phyloP scores from a whole-genome alignment of 169 alveolate genomes.

The Plasmodium falciparum region DNA sequence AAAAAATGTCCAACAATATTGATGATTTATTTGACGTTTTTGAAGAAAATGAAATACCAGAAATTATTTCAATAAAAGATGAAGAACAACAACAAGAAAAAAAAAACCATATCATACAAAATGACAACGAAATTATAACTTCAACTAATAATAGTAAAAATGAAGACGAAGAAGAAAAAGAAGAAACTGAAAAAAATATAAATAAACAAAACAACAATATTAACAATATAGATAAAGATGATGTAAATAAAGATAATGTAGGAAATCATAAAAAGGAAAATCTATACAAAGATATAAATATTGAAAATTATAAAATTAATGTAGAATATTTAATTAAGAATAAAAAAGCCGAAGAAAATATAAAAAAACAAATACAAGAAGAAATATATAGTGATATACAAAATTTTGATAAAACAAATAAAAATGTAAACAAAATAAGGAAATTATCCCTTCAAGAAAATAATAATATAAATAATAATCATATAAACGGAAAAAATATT shows the following conservation, averaged over 20 bases:
- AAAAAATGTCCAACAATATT: constrained; percentile 62
- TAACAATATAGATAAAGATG: background rate
- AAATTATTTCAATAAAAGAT: constrained; percentile 25
- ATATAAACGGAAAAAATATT: background rate
- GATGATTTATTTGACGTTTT: constrained; percentile 73
- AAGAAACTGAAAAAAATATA: background rate
- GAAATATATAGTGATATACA: constrained; percentile 48
- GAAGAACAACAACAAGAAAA: background rate
- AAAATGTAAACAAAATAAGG: constrained; percentile 29
- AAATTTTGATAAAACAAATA: constrained; percentile 24
- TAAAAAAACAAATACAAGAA: constrained; percentile 32
- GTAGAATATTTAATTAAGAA: constrained; percentile 32
- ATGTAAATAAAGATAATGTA: background rate
- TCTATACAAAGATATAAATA: background rate
- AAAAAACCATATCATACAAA: background rate
- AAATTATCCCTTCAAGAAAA: constrained; percentile 7
- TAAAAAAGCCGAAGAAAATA: constrained; percentile 25
- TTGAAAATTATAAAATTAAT: constrained; percentile 32
- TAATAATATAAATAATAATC: too few species aligned
- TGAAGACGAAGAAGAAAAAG: background rate
- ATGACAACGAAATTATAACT: background rate
- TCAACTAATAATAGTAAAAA: background rate
- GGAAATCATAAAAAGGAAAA: background rate
- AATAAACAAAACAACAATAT: background rate
- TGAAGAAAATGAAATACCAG: constrained; percentile 40